Conservation (phyloP, 805 yeast genomes). For the Millerozyma acaciae region DNA sequence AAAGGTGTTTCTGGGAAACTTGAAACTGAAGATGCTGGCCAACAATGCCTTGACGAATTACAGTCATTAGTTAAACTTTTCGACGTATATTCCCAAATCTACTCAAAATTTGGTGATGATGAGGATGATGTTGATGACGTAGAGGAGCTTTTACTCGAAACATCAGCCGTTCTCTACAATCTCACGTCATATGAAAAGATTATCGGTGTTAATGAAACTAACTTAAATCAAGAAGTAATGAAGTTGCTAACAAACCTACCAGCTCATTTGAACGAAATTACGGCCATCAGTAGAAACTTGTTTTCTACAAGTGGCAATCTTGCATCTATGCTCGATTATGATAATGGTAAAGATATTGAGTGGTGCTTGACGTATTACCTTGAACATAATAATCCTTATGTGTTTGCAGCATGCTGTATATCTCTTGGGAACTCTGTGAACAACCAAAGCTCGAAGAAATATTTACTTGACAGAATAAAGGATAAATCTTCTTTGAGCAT, state of each 20-base stretch:
- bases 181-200: slow-evolving; percentile 19
- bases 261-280: slow-evolving; percentile 5
- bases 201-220: slow-evolving; percentile 2
- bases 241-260: slow-evolving; percentile 5
- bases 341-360: slow-evolving; percentile 17
- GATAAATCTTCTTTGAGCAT: slow-evolving; percentile 4
- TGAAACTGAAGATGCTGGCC: too few species aligned
- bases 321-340: slow-evolving; percentile 28
- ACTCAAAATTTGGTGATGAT: too few species aligned
- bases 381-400: slow-evolving; percentile 18
- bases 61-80: slow-evolving; percentile 1
- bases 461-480: slow-evolving; percentile 6
- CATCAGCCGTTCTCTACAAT: slow-evolving; percentile 13
- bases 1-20: too few species aligned
- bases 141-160: slow-evolving; percentile 10
- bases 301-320: slow-evolving; percentile 34
- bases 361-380: slow-evolving; percentile 12
- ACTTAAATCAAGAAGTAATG: slow-evolving; percentile 8
- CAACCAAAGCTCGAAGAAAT: slow-evolving; percentile 14
- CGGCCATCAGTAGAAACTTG: slow-evolving; percentile 20
- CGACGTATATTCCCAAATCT: not conserved
- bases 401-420: slow-evolving; percentile 26
- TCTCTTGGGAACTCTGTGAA: slow-evolving; percentile 34
- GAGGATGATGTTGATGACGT: slow-evolving; percentile 10
- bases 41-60: too few species aligned